phyloP scores from a whole-genome alignment of 2,329 filamentous ascomycete species.

The Rhynchosporium agropyri region DNA sequence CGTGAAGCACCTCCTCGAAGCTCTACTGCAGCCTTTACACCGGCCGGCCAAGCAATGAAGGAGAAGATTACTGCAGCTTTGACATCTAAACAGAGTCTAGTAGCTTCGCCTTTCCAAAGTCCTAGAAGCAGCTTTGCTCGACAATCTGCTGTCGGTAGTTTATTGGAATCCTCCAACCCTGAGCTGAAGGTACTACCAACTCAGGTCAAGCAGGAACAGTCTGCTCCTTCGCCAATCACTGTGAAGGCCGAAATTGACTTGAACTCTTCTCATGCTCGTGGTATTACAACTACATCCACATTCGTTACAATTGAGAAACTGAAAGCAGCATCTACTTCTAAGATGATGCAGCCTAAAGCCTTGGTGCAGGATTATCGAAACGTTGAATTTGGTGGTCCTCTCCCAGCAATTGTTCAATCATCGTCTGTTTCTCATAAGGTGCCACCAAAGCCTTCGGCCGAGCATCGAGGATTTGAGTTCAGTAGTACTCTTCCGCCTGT shows the following conservation, averaged over 20 bases:
- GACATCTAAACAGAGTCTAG: neutral
- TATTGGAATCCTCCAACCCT: neutral
- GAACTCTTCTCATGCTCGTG: neutral
- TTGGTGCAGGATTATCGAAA: too few relatives aligned
- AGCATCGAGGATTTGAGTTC: neutral
- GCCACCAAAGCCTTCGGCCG: neutral
- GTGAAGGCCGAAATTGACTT: neutral
- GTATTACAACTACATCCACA: neutral
- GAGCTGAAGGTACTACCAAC: neutral
- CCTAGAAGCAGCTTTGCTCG: neutral
- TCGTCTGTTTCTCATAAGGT: neutral
- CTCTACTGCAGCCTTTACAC: neutral
- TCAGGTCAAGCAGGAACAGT: neutral
- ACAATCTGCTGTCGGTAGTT: neutral
- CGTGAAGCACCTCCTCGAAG: neutral
- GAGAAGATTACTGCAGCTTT: constrained; percentile 7
- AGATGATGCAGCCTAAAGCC: neutral
- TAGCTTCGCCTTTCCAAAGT: neutral
- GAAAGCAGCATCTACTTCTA: neutral
- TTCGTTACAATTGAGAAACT: neutral
- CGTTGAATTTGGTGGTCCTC: neutral
- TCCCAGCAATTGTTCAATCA: neutral
- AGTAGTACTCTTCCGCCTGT: neutral
- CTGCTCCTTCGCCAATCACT: neutral
- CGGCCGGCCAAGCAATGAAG: constrained; percentile 7